Evolutionary conservation across 1,284 basidiomycete species (phyloP).

Genomic region (Tausonia pullulans): DNA sequence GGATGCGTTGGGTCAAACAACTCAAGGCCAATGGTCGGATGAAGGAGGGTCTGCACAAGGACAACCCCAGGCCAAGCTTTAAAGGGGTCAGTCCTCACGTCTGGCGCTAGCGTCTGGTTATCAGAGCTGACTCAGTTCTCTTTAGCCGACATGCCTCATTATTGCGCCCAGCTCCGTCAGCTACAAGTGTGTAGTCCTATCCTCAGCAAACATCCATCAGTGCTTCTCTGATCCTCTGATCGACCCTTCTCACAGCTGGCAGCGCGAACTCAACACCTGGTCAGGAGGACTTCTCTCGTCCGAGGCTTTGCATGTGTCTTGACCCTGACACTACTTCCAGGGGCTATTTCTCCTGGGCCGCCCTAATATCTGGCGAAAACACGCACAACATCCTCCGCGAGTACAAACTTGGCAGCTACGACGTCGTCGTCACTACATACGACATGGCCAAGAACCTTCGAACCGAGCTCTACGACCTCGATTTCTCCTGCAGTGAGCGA

Average conservation of each 20-base stretch:
- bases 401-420: slow-evolving; percentile 60
- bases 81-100: background rate
- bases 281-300: no score
- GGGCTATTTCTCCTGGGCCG: background rate
- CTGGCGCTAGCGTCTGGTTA: background rate
- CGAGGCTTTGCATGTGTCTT: background rate
- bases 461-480: slow-evolving; percentile 47
- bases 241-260: background rate
- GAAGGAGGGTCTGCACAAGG: background rate
- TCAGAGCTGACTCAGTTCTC: background rate
- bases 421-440: slow-evolving; percentile 52
- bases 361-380: slow-evolving; percentile 44
- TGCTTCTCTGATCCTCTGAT: background rate
- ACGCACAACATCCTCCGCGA: slow-evolving; percentile 44
- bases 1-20: slow-evolving; percentile 35
- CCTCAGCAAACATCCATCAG: slow-evolving; percentile 15
- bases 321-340: background rate
- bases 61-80: background rate
- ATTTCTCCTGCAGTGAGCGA: slow-evolving; percentile 1
- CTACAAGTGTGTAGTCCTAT: slow-evolving; percentile 2
- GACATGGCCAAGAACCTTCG: slow-evolving; percentile 58
- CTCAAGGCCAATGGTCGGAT: background rate
- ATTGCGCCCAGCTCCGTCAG: slow-evolving; percentile 54
- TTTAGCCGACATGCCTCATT: slow-evolving; percentile 61
- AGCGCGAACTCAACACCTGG: background rate